Conservation (phyloP, 2,329 filamentous ascomycete genomes). For the Beauveria caledonica region DNA sequence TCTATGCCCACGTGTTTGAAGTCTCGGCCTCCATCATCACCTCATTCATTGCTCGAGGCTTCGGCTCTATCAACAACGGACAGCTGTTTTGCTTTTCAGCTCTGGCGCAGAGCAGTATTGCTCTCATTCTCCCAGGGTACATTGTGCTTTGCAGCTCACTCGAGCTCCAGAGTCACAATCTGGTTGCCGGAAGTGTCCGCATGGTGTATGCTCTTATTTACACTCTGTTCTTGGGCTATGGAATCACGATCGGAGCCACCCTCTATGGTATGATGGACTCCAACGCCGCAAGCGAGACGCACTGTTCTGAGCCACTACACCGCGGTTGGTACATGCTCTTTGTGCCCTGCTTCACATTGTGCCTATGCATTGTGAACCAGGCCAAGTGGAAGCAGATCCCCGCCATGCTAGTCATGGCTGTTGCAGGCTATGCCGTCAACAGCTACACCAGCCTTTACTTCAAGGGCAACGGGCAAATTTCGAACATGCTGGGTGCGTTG, state of each 20-base stretch:
- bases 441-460: slow-evolving; percentile 63
- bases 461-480: slow-evolving; percentile 61
- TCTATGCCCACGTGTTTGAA: slow-evolving; percentile 51
- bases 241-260: slow-evolving; percentile 61
- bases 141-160: slow-evolving; percentile 41
- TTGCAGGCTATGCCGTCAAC: slow-evolving; percentile 68
- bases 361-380: slow-evolving; percentile 71
- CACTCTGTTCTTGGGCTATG: slow-evolving; percentile 65
- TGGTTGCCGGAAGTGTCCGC: slow-evolving; percentile 64
- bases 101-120: slow-evolving; percentile 64
- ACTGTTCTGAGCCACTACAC: slow-evolving; percentile 37
- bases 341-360: slow-evolving; percentile 66
- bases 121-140: slow-evolving; percentile 61
- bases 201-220: slow-evolving; percentile 73
- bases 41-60: slow-evolving; percentile 60
- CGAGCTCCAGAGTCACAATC: slow-evolving; percentile 61
- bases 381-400: slow-evolving; percentile 72
- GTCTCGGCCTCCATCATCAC: slow-evolving; percentile 53
- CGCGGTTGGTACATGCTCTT: slow-evolving; percentile 56
- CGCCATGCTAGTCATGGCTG: slow-evolving; percentile 65
- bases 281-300: slow-evolving; percentile 38
- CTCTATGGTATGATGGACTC: slow-evolving; percentile 56
- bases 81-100: slow-evolving; percentile 63
- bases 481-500: slow-evolving; percentile 69
- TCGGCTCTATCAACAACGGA: slow-evolving; percentile 55